Percentiles rank a stretch among this genome's conserved stretches.
Evolutionary conservation across 495 filamentous ascomycete genomes (phyloP).

Genomic region (Podospora comata): DNA sequence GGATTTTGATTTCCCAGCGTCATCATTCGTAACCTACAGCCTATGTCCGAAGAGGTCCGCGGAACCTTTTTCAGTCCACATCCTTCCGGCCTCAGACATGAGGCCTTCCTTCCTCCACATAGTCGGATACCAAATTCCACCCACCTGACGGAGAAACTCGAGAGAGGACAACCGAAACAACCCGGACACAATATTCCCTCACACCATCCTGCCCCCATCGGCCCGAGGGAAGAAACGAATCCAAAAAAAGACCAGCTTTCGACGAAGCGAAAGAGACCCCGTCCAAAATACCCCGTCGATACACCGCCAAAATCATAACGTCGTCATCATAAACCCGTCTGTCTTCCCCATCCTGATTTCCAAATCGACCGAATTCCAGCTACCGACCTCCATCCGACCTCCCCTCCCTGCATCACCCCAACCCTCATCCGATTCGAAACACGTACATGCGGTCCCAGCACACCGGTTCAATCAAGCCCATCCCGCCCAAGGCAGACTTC

Average conservation of each 20-base stretch:
- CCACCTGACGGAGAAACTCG: too few relatives aligned
- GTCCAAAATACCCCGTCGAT: background rate
- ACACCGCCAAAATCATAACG: background rate
- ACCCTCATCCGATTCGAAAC: background rate
- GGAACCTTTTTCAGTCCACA: too few relatives aligned
- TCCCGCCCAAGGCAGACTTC: background rate
- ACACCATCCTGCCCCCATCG: background rate
- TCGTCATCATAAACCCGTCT: background rate
- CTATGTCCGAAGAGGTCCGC: background rate
- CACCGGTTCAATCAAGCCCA: background rate
- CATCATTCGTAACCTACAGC: background rate
- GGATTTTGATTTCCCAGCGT: background rate
- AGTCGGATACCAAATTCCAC: background rate
- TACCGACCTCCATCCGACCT: background rate
- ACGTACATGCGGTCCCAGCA: background rate
- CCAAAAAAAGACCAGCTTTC: too few relatives aligned
- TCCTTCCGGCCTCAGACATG: background rate
- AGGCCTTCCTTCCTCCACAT: background rate
- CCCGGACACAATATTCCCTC: background rate
- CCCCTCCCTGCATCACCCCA: background rate
- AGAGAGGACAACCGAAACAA: background rate
- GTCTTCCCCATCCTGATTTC: background rate
- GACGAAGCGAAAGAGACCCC: background rate
- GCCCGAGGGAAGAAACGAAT: background rate
- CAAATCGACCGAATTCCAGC: background rate